These are phyloP conservation scores for Phytophthora tentaculata DNA, from an alignment of 352 stramenopile genomes.

Conservation along the genomic window DNA sequence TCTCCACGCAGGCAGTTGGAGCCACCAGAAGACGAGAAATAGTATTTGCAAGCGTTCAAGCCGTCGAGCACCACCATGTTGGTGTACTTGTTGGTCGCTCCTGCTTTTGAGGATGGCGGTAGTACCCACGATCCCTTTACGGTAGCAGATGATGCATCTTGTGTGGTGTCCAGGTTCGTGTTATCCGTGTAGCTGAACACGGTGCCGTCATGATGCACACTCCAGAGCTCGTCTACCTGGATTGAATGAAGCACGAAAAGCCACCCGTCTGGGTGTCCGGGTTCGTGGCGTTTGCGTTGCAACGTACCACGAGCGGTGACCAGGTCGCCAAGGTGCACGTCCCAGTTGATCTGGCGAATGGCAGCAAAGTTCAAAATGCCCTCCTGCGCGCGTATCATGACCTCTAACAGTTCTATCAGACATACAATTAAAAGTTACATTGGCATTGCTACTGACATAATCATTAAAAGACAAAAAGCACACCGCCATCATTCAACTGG, in stretches of 20 bases:
- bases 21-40: conserved; percentile 73
- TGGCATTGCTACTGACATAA: neutral
- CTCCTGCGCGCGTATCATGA: conserved; percentile 80
- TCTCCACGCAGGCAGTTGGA: conserved; percentile 70
- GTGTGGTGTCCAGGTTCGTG: conserved; percentile 2
- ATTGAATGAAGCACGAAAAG: conserved; percentile 63
- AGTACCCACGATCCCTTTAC: conserved; percentile 56
- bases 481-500: conserved; percentile 67
- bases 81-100: conserved; percentile 68
- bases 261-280: conserved; percentile 35
- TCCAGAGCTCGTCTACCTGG: conserved; percentile 67
- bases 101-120: conserved; percentile 57
- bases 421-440: neutral
- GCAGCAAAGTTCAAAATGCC: conserved; percentile 61
- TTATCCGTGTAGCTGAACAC: conserved; percentile 60
- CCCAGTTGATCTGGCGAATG: conserved; percentile 81
- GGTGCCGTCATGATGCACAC: conserved; percentile 46
- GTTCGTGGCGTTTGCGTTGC: conserved; percentile 48
- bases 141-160: conserved; percentile 2
- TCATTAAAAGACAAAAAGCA: neutral
- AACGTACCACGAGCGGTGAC: conserved; percentile 54
- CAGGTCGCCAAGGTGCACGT: conserved; percentile 76
- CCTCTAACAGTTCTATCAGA: conserved; percentile 67
- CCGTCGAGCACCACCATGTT: conserved; percentile 84
- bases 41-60: conserved; percentile 88